Evolutionary conservation across 2,329 filamentous ascomycete genomes (phyloP), one percentile per base, ranked within the genome.

Genomic region (Scytalidium sp.): DNA sequence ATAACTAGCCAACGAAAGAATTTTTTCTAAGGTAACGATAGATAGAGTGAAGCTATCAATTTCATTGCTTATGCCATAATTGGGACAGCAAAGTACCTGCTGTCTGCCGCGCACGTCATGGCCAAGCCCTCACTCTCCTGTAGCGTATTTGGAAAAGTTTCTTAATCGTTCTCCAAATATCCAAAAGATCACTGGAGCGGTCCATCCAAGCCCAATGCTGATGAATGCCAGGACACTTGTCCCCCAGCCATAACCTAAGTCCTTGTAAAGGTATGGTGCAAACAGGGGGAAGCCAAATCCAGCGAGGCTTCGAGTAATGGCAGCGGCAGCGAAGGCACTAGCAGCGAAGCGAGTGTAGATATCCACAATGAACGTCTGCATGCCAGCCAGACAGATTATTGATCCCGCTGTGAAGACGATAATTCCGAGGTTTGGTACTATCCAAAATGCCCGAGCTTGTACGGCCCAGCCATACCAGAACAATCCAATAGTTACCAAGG

Each of bases 341-440:
- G 75, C 66, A 1, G 66, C 64, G 45, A 67, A 68, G 6, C 62
- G 47, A 2, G 64, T 62, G 52, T 65, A 66, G 15, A 75, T 75
- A 40, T 82, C 79, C 3, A 81, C 75, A 2, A 81, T 67, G 49
- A 82, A 82, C 0, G 76, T 76, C 43, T 53, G 52, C 4, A 47
- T 47, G 9, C 43, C 25, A 4, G 15, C 8, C 8, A 36, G 15
- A 9, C 7, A 9, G 13, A 55, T 27, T 8, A 43, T 52, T 4
- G 75, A 72, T 3, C 77, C 78, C 2, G 71, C 62, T 0, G 75
- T 74, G 46, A 81, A 73, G 19, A 78, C 70, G 0, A 66, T 59
- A 2, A 76, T 74, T 5, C 79, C 76, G 21, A 80, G 70, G 56
- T 80, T 73, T 6, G 73, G 72, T 13, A 76, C 70, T 21, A 82